These are phyloP conservation scores for Rhizoclosmatium globosum DNA, from an alignment of 192 early-diverging fungal genomes.

Conservation along the genomic window DNA sequence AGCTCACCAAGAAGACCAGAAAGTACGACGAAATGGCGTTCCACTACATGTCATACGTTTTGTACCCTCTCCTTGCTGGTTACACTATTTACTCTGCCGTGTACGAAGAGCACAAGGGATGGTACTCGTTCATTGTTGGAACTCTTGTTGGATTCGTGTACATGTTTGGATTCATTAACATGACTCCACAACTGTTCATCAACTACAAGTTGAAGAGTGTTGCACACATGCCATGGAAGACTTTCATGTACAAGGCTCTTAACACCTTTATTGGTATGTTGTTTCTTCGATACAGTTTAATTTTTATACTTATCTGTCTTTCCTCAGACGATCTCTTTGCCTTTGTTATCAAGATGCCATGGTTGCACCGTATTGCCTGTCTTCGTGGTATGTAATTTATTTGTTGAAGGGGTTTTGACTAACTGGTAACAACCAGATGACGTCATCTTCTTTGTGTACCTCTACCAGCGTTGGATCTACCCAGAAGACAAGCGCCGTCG, in stretches of 20 bases:
- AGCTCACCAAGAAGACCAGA: slow-evolving; percentile 52
- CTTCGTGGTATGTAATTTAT: slow-evolving; percentile 55
- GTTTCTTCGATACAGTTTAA: background rate
- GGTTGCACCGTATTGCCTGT: slow-evolving; percentile 82
- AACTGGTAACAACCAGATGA: slow-evolving; percentile 63
- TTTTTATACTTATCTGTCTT: slow-evolving; percentile 34
- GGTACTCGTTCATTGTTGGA: slow-evolving; percentile 87
- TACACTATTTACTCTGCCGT: slow-evolving; percentile 85
- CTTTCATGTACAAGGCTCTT: slow-evolving; percentile 89
- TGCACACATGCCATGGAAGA: slow-evolving; percentile 94
- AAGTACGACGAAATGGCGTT: slow-evolving; percentile 79
- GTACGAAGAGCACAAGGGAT: slow-evolving; percentile 89
- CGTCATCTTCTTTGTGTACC: slow-evolving; percentile 85
- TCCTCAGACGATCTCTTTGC: slow-evolving; percentile 89
- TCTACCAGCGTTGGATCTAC: slow-evolving; percentile 85
- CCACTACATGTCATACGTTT: slow-evolving; percentile 79
- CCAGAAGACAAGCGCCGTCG: slow-evolving; percentile 81
- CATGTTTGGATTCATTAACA: slow-evolving; percentile 69
- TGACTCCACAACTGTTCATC: slow-evolving; percentile 91
- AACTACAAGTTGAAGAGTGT: slow-evolving; percentile 87
- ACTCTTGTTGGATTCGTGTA: slow-evolving; percentile 93
- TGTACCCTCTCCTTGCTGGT: slow-evolving; percentile 76
- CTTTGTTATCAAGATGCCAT: slow-evolving; percentile 96
- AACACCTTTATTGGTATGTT: slow-evolving; percentile 63
- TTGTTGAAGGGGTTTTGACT: background rate